Conservation (phyloP, 2,329 filamentous ascomycete species). For the Neonectria punicea region DNA sequence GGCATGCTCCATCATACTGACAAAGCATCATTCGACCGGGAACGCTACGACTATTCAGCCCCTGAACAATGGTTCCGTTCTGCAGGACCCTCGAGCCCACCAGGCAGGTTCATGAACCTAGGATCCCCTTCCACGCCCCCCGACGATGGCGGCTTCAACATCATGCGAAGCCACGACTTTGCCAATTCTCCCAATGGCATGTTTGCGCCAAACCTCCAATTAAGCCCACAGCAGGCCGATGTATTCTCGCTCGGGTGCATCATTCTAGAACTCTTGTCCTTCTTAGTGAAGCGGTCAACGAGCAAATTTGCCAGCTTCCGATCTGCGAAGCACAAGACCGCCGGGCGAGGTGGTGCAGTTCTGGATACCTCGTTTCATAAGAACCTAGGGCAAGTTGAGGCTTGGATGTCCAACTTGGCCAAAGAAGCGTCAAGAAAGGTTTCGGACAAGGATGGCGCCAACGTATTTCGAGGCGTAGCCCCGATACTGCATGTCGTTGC, state of each 20-base stretch:
- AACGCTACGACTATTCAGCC: conserved; percentile 77
- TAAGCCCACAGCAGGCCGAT: conserved; percentile 70
- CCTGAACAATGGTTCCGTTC: conserved; percentile 71
- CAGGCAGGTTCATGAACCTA: conserved; percentile 48
- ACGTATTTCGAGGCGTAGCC: conserved; percentile 61
- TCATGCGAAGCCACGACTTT: conserved; percentile 46
- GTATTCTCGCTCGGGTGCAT: conserved; percentile 79
- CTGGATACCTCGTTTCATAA: conserved; percentile 78
- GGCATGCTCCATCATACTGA: conserved; percentile 55
- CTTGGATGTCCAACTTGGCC: conserved; percentile 72
- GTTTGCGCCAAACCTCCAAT: conserved; percentile 54
- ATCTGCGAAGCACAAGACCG: conserved; percentile 70
- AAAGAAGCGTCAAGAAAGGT: conserved; percentile 66
- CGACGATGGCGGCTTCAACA: conserved; percentile 50
- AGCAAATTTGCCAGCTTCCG: conserved; percentile 75
- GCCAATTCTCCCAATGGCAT: conserved; percentile 45
- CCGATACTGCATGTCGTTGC: conserved; percentile 64
- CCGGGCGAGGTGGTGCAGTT: conserved; percentile 68
- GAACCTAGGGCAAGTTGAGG: conserved; percentile 74
- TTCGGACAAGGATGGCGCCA: conserved; percentile 51
- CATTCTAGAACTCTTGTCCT: conserved; percentile 76
- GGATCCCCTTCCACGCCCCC: conserved; percentile 45
- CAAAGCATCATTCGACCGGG: conserved; percentile 68
- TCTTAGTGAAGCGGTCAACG: conserved; percentile 74
- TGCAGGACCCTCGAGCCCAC: conserved; percentile 47